phyloP scores from a whole-genome alignment of 1,284 basidiomycete genomes.

The Moesziomyces sp. region DNA sequence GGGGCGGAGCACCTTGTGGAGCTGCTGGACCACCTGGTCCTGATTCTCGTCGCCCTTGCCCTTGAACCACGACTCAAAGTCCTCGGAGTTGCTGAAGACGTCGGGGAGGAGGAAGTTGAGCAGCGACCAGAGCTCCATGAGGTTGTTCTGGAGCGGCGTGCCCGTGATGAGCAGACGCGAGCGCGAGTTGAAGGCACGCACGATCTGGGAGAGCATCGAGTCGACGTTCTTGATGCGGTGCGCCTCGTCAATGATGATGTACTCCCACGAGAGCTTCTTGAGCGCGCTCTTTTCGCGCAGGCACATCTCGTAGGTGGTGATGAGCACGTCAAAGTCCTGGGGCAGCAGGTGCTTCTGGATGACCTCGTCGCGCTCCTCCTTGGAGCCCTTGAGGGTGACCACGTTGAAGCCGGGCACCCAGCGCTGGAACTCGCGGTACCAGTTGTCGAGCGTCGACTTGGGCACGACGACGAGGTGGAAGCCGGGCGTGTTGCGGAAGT shows the following conservation, averaged over 20 bases:
- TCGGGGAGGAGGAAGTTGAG: slow-evolving; percentile 79
- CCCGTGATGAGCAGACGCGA: slow-evolving; percentile 94
- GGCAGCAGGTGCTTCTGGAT: slow-evolving; percentile 83
- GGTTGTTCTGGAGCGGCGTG: slow-evolving; percentile 95
- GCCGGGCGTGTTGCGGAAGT: slow-evolving; percentile 80
- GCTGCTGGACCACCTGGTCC: slow-evolving; percentile 89
- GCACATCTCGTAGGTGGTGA: slow-evolving; percentile 98
- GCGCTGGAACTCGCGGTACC: slow-evolving; percentile 89
- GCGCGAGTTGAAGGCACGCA: slow-evolving; percentile 87
- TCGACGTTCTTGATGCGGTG: slow-evolving; percentile 99
- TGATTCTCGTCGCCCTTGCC: slow-evolving; percentile 71
- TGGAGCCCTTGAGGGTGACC: slow-evolving; percentile 83
- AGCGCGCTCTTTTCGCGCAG: slow-evolving; percentile 90
- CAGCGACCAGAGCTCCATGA: slow-evolving; percentile 95
- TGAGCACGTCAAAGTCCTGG: slow-evolving; percentile 91
- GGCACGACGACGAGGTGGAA: slow-evolving; percentile 96
- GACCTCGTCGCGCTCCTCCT: slow-evolving; percentile 86
- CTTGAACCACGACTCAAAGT: slow-evolving; percentile 83
- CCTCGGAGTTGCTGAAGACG: slow-evolving; percentile 71
- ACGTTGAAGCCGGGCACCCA: slow-evolving; percentile 89
- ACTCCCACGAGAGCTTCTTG: slow-evolving; percentile 96
- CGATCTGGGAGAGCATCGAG: slow-evolving; percentile 93
- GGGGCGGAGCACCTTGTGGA: slow-evolving; percentile 95
- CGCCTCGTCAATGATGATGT: slow-evolving; percentile 98
- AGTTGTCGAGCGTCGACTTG: slow-evolving; percentile 97